Conservation (phyloP, 495 filamentous ascomycete species). For the Trichoderma virens region DNA sequence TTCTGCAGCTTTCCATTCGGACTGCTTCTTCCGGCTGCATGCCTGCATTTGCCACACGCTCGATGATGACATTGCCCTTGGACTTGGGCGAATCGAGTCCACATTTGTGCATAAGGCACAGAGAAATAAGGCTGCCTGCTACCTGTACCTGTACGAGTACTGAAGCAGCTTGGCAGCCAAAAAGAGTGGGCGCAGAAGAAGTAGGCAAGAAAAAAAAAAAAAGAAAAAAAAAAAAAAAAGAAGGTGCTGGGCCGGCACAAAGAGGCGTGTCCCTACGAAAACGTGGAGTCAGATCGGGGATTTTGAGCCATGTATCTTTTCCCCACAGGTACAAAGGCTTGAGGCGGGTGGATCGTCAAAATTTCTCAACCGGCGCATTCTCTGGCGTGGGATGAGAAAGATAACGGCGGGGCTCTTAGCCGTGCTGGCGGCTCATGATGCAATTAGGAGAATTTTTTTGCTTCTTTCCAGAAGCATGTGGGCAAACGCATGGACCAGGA, state of each 20-base stretch:
- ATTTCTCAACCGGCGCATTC: conserved; percentile 3
- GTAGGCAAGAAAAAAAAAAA: neutral
- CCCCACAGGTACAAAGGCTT: conserved; percentile 6
- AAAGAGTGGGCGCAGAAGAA: neutral
- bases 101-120: conserved; percentile 6
- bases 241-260: too few relatives aligned
- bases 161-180: neutral
- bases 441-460: conserved; percentile 8
- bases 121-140: conserved; percentile 5
- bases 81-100: neutral
- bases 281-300: conserved; percentile 8
- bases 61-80: neutral
- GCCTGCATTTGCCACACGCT: neutral
- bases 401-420: neutral
- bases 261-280: conserved; percentile 8
- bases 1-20: neutral
- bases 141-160: neutral
- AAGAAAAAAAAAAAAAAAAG: neutral
- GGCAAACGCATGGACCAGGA: conserved; percentile 1
- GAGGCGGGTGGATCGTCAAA: neutral
- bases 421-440: neutral
- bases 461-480: conserved; percentile 1
- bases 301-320: conserved; percentile 7
- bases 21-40: neutral
- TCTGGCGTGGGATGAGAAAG: neutral